Evolutionary conservation across 2,329 filamentous ascomycete species (phyloP), one percentile per base, ranked within the genome.

Genomic region (Colletotrichum cereale): DNA sequence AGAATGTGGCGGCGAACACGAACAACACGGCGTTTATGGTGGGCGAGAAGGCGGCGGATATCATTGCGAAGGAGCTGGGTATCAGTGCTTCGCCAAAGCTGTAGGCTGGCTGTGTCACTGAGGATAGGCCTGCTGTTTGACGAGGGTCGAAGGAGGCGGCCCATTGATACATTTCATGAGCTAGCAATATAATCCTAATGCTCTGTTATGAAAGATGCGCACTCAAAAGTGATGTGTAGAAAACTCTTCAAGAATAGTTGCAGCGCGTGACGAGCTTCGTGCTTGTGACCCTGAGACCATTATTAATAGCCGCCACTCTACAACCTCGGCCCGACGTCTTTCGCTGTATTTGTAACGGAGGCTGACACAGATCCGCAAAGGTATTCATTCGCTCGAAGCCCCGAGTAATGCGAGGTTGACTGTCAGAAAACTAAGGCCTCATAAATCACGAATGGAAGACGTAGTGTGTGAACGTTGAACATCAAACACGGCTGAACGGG

Each of bases 1-100:
- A 71, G 31, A 86, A 85, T 16, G 81, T 87, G 1, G 84, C 78
- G 1, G 82, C 81, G 0, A 88, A 88, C 68, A 87, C 86, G 1
- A 83, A 84, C 56, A 85, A 84, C 48, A 85, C 84, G 1, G 86
- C 86, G 0, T 76, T 87, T 21, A 69, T 83, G 21, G 77, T 88
- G 40, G 86, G 86, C 2, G 86, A 88, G 78, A 84, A 82, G 76
- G 83, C 80, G 3, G 82, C 82, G 0, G 82, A 82, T 67, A 83
- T 85, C 50, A 78, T 84, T 24, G 79, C 82, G 6, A 77, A 76
- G 66, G 82, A 84, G 63, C 72, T 84, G 2, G 78, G 79, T 1
- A 42, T 72, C 10, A 16, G 5, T 5, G 26, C 64, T 7, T 3
- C 65, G 5, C 44, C 66, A 2, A 72, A 64, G 53, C 26, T 69